A percentile compares a stretch with the other conserved stretches of the same genome.
These are phyloP conservation scores for Vitis riparia DNA, from an alignment of 164 flowering plant species.

Conservation along the genomic window DNA sequence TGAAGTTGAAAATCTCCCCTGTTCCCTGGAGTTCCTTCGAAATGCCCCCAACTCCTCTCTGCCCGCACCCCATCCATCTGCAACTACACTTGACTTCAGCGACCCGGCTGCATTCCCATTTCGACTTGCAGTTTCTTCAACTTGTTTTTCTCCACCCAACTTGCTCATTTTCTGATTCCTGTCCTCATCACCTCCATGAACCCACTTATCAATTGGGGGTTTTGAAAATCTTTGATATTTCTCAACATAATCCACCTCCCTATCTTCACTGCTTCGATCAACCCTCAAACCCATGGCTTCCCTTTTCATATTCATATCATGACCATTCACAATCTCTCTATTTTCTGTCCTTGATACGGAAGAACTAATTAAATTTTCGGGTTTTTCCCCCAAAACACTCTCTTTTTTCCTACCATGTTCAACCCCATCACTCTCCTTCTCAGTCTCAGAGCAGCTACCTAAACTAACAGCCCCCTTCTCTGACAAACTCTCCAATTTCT, in stretches of 20 bases:
- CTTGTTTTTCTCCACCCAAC: constrained; percentile 15
- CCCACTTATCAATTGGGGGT: constrained; percentile 15
- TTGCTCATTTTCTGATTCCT: constrained; percentile 13
- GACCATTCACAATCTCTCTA: constrained; percentile 9
- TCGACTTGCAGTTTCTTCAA: constrained; percentile 18
- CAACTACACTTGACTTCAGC: constrained; percentile 8
- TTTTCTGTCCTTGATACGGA: constrained; percentile 21
- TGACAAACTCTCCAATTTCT: constrained; percentile 14
- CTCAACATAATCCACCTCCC: constrained; percentile 8
- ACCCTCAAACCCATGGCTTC: constrained; percentile 8
- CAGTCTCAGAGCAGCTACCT: constrained; percentile 18
- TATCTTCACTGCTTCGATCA: constrained; percentile 5
- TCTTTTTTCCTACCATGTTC: constrained; percentile 21
- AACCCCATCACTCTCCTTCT: constrained; percentile 21
- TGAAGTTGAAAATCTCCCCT: constrained; percentile 24
- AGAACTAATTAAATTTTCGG: constrained; percentile 10
- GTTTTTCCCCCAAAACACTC: constrained; percentile 14
- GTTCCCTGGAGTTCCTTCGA: constrained; percentile 19
- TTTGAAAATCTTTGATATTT: constrained; percentile 16
- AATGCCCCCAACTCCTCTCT: constrained; percentile 13
- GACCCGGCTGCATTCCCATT: constrained; percentile 16
- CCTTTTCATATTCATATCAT: constrained; percentile 8
- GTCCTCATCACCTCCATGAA: constrained; percentile 3
- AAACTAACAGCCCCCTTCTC: constrained; percentile 6
- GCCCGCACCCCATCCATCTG: constrained; percentile 12